These are phyloP conservation scores for Ophiosphaerella herpotricha DNA, from an alignment of 2,329 filamentous ascomycete genomes.

Conservation along the genomic window DNA sequence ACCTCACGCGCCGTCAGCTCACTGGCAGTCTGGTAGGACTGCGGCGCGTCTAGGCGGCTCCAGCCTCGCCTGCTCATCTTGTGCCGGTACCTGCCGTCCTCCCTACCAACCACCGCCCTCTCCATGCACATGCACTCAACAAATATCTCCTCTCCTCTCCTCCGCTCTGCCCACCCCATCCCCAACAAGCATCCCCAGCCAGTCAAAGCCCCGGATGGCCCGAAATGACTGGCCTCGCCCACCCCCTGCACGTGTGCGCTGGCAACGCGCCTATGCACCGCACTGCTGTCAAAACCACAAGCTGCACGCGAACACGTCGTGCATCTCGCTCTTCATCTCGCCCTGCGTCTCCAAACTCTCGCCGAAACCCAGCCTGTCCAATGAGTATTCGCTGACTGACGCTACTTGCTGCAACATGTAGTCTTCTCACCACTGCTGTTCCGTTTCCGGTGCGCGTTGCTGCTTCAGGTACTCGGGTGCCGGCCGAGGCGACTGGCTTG, in stretches of 20 bases:
- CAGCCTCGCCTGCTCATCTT: constrained; percentile 4
- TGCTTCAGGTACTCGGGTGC: constrained; percentile 11
- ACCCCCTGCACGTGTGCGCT: constrained; percentile 25
- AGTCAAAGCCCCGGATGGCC: constrained; percentile 11
- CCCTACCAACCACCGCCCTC: no score
- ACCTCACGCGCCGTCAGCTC: constrained; percentile 13
- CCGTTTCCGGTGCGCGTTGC: constrained; percentile 17
- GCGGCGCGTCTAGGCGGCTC: constrained; percentile 5
- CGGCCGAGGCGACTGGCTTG: constrained; percentile 3
- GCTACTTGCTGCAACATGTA: no score
- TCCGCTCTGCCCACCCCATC: no score
- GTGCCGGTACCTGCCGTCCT: not conserved
- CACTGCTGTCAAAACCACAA: constrained; percentile 30
- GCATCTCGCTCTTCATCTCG: constrained; percentile 36
- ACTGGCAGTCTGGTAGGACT: constrained; percentile 5
- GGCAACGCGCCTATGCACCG: constrained; percentile 36
- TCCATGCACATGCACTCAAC: not conserved
- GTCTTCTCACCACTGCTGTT: no score
- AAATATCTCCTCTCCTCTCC: no score
- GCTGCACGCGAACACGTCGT: constrained; percentile 36
- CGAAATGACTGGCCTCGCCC: constrained; percentile 21
- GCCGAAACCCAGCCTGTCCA: constrained; percentile 13
- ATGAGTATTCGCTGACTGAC: constrained; percentile 12
- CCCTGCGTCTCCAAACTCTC: constrained; percentile 27
- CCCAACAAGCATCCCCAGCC: constrained; percentile 7